Conservation (phyloP, 2,329 filamentous ascomycete genomes). For the Cytospora paraplurivora region DNA sequence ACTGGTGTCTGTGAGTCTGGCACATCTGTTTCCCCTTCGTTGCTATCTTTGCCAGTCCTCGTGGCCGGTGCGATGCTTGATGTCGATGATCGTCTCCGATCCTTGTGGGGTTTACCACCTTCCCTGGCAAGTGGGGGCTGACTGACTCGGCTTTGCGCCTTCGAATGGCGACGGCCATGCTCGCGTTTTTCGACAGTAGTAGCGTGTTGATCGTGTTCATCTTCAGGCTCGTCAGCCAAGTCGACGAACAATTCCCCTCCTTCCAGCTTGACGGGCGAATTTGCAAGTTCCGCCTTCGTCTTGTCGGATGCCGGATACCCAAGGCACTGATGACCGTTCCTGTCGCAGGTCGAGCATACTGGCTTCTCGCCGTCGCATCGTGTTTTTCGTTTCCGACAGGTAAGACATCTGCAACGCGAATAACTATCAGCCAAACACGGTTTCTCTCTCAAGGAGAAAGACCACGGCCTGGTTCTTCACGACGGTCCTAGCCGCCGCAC, state of each 20-base stretch:
- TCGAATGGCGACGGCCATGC: constrained; percentile 37
- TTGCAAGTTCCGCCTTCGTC: constrained; percentile 39
- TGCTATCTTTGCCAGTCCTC: constrained; percentile 28
- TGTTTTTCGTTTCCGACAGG: constrained; percentile 76
- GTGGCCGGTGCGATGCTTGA: constrained; percentile 26
- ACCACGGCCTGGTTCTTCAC: not conserved
- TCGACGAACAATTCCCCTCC: constrained; percentile 28
- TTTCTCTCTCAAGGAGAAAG: not conserved
- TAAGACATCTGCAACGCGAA: constrained; percentile 58
- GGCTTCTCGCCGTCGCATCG: constrained; percentile 74
- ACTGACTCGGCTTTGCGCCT: constrained; percentile 33
- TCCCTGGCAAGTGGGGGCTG: constrained; percentile 19
- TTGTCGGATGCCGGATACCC: constrained; percentile 64
- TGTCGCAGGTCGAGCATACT: constrained; percentile 70
- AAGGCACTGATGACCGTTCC: constrained; percentile 69
- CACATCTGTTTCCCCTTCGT: constrained; percentile 34
- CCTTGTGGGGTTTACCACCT: not conserved
- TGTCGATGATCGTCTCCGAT: constrained; percentile 32
- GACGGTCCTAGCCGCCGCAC: not conserved
- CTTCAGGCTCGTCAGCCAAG: constrained; percentile 35
- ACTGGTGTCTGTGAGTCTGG: constrained; percentile 27
- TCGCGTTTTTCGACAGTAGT: constrained; percentile 37
- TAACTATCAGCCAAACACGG: constrained; percentile 5
- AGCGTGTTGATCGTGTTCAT: constrained; percentile 40
- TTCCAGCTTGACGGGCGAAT: constrained; percentile 29